Percentiles rank a stretch among this genome's conserved stretches.
Evolutionary conservation across 257 asterid genomes (phyloP).

Genomic region (Handroanthus guayacan): DNA sequence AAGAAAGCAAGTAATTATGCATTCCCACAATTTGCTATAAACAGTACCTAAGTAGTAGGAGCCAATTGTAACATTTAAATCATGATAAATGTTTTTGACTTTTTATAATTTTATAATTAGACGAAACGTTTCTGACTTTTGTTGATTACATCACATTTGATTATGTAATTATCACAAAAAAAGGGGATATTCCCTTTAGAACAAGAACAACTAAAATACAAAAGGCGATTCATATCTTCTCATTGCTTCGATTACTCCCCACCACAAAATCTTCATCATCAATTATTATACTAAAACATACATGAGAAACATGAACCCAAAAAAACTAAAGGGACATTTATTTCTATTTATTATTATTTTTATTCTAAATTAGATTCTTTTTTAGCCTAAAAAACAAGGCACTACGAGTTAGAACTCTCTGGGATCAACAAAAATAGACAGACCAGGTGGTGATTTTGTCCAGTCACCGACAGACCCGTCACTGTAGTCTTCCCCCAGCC

Average conservation of each 20-base stretch:
- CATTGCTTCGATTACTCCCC: conserved; percentile 35
- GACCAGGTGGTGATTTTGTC: conserved; percentile 81
- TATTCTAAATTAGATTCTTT: conserved; percentile 31
- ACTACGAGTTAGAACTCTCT: conserved; percentile 56
- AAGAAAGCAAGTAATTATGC: no score
- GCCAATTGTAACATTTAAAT: no score
- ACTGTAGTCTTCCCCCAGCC: conserved; percentile 73
- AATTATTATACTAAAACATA: background rate
- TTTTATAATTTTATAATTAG: no score
- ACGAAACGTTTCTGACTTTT: no score
- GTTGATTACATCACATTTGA: no score
- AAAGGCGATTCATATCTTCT: conserved; percentile 53
- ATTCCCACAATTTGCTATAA: no score
- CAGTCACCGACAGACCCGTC: conserved; percentile 88
- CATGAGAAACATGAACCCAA: background rate
- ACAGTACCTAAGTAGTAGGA: no score
- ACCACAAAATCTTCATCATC: background rate
- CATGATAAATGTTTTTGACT: no score
- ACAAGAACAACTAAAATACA: conserved; percentile 47
- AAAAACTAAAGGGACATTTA: conserved; percentile 3
- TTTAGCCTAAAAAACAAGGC: background rate
- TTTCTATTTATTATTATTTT: background rate
- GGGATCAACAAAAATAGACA: conserved; percentile 92
- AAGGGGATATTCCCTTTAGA: conserved; percentile 52
- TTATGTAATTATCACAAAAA: no score